Evolutionary conservation across 495 filamentous ascomycete genomes (phyloP).

Genomic region (Penicillium cosmopolitanum): DNA sequence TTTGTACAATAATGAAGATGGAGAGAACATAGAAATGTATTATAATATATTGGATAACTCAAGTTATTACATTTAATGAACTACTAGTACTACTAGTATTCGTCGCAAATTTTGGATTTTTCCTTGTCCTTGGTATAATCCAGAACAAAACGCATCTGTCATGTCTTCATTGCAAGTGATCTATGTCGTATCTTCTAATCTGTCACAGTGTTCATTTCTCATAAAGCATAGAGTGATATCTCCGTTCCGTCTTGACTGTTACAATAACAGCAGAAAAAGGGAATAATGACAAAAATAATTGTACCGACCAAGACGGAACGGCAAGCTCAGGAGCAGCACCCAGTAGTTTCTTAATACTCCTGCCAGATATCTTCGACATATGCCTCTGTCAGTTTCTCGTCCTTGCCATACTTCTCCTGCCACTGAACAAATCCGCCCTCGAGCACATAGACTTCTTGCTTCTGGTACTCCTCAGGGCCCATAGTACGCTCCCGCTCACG

Average conservation of each 20-base stretch:
- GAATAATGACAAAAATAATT: no score
- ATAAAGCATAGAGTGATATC: constrained; percentile 4
- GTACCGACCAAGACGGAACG: not conserved
- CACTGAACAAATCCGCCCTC: constrained; percentile 88
- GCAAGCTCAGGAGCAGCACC: not conserved
- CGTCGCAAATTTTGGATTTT: no score
- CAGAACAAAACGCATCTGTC: not conserved
- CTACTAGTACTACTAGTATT: no score
- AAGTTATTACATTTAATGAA: no score
- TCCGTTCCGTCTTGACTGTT: no score
- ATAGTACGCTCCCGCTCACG: constrained; percentile 44
- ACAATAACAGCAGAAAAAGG: no score
- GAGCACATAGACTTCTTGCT: constrained; percentile 78
- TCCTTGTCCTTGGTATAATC: not conserved
- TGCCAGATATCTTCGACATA: constrained; percentile 88
- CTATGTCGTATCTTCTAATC: constrained; percentile 24
- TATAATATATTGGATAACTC: not conserved
- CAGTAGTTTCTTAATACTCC: constrained; percentile 47
- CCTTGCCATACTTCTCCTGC: constrained; percentile 83
- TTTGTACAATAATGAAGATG: constrained; percentile 9
- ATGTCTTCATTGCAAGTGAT: not conserved
- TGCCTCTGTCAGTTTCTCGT: constrained; percentile 80
- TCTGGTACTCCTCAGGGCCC: constrained; percentile 40
- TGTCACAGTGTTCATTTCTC: constrained; percentile 16
- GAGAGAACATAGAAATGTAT: not conserved